These are phyloP conservation scores for Xylaria castorea DNA, from an alignment of 495 filamentous ascomycete species.

Conservation along the genomic window DNA sequence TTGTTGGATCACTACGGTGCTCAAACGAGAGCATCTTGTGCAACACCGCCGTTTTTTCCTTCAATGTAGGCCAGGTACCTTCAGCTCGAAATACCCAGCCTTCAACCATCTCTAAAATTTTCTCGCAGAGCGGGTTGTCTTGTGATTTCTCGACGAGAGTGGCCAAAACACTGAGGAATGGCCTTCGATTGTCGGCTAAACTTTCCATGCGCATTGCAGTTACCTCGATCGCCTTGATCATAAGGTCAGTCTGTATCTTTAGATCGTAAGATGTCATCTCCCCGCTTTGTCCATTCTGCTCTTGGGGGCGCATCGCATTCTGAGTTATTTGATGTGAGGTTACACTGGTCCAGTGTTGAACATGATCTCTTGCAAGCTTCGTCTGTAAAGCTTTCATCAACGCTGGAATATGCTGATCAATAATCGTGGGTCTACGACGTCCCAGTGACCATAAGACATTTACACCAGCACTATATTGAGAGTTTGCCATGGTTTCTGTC, in stretches of 20 bases:
- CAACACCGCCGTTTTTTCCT: constrained; percentile 96
- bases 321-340: constrained; percentile 49
- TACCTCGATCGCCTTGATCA: constrained; percentile 92
- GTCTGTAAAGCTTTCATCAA: constrained; percentile 92
- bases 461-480: constrained; percentile 82
- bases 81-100: constrained; percentile 92
- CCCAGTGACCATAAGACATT: constrained; percentile 92
- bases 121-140: constrained; percentile 82
- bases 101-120: constrained; percentile 94
- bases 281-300: constrained; percentile 52
- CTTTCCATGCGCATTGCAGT: constrained; percentile 89
- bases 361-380: constrained; percentile 94
- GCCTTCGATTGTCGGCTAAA: constrained; percentile 88
- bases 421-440: constrained; percentile 78
- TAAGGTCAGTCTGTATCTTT: constrained; percentile 83
- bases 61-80: constrained; percentile 92
- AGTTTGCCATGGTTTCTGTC: constrained; percentile 77
- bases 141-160: constrained; percentile 93
- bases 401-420: constrained; percentile 84
- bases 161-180: constrained; percentile 92
- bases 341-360: constrained; percentile 71
- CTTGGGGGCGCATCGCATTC: constrained; percentile 48
- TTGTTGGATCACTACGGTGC: constrained; percentile 75
- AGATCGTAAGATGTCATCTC: constrained; percentile 76
- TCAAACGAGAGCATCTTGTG: constrained; percentile 98